Conservation (phyloP, 805 yeast genomes). For the Zygosaccharomyces bailii region DNA sequence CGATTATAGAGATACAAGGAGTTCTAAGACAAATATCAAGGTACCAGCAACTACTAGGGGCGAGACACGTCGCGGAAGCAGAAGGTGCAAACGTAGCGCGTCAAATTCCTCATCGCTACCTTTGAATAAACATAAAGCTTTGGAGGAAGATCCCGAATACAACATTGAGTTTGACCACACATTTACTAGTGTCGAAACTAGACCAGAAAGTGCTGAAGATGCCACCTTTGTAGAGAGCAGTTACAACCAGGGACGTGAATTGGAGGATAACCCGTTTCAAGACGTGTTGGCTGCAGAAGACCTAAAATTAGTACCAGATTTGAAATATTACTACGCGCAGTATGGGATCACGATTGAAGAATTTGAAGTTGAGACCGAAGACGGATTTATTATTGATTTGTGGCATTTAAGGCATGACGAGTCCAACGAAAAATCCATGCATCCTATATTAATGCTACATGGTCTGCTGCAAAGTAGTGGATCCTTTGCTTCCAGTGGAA, state of each 20-base stretch:
- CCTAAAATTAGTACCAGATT: constrained; percentile 44
- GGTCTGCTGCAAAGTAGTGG: constrained; percentile 88
- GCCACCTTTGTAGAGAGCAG: constrained; percentile 8
- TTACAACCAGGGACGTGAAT: constrained; percentile 8
- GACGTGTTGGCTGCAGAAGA: constrained; percentile 30
- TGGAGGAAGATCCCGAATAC: constrained; percentile 25
- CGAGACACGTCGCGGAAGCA: background rate
- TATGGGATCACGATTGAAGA: constrained; percentile 58
- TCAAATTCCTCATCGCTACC: constrained; percentile 25
- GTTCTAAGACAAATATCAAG: constrained; percentile 24
- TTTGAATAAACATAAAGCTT: constrained; percentile 12
- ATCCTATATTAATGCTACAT: constrained; percentile 76
- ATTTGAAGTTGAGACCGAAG: constrained; percentile 63
- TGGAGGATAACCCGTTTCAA: constrained; percentile 30
- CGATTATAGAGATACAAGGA: constrained; percentile 32
- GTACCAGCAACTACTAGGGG: constrained; percentile 7
- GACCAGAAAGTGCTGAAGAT: constrained; percentile 13
- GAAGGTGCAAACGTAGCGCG: constrained; percentile 13
- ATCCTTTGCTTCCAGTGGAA: constrained; percentile 80
- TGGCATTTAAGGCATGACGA: constrained; percentile 43
- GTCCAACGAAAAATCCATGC: constrained; percentile 27
- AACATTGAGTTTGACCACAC: constrained; percentile 34
- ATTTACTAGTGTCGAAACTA: constrained; percentile 22
- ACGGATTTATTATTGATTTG: constrained; percentile 71
- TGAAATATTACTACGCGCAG: constrained; percentile 64